These are phyloP conservation scores for Cynanchum wilfordii DNA, from an alignment of 257 asterid genomes.

Conservation along the genomic window DNA sequence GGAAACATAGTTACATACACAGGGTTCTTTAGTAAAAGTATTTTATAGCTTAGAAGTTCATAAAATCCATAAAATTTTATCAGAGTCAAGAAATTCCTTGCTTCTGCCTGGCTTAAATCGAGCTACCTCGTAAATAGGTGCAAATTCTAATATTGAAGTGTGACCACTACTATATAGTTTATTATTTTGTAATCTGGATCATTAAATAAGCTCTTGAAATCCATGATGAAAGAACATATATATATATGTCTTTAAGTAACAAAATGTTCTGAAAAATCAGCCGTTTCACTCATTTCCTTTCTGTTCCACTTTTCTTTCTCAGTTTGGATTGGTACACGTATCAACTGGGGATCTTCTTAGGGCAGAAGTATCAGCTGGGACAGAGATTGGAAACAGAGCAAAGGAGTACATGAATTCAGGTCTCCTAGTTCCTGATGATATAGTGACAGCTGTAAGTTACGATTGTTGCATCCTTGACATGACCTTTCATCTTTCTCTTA, in stretches of 20 bases:
- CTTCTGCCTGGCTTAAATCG: too few relatives aligned
- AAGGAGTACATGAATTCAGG: slow-evolving; percentile 90
- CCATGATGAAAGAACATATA: background rate
- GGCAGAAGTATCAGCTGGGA: slow-evolving; percentile 83
- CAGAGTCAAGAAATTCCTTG: too few relatives aligned
- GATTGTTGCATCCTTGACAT: slow-evolving; percentile 1
- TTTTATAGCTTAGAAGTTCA: too few relatives aligned
- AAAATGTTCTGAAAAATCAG: background rate
- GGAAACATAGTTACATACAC: too few relatives aligned
- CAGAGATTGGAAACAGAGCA: slow-evolving; percentile 79
- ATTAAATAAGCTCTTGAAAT: background rate
- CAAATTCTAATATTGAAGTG: background rate
- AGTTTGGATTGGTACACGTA: slow-evolving; percentile 90
- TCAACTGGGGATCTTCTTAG: slow-evolving; percentile 95
- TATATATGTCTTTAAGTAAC: background rate
- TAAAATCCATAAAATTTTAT: too few relatives aligned
- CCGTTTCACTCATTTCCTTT: background rate
- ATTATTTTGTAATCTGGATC: background rate
- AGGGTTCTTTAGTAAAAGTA: too few relatives aligned
- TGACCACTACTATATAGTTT: background rate
- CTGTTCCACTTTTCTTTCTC: slow-evolving; percentile 27
- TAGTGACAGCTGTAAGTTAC: slow-evolving; percentile 74
- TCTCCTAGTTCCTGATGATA: slow-evolving; percentile 79
- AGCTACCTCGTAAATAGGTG: too few relatives aligned
- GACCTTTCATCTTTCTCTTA: slow-evolving; percentile 13